phyloP scores from a whole-genome alignment of 768 basidiomycete species.

The Xerocomellus intermedius region DNA sequence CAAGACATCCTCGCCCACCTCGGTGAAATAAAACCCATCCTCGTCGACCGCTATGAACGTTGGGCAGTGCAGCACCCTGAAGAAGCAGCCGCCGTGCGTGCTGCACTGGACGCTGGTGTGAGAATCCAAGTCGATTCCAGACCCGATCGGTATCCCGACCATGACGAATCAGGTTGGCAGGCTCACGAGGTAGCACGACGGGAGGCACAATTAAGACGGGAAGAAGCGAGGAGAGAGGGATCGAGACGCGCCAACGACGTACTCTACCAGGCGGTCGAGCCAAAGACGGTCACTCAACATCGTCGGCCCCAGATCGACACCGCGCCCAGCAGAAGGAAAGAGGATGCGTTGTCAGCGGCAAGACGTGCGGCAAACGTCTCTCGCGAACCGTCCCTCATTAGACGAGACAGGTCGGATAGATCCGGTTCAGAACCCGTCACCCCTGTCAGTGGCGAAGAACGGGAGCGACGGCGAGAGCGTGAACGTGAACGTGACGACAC shows the following conservation, averaged over 20 bases:
- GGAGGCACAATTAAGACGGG: slow-evolving; percentile 33
- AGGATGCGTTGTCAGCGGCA: slow-evolving; percentile 26
- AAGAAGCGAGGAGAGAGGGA: slow-evolving; percentile 36
- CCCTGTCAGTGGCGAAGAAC: slow-evolving; percentile 27
- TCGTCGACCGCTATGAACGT: slow-evolving; percentile 62
- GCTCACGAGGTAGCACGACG: slow-evolving; percentile 33
- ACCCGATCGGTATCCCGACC: slow-evolving; percentile 23
- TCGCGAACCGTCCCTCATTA: slow-evolving; percentile 23
- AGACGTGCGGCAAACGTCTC: slow-evolving; percentile 28
- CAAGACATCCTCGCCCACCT: slow-evolving; percentile 71
- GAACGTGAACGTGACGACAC: slow-evolving; percentile 28
- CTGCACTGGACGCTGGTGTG: slow-evolving; percentile 20
- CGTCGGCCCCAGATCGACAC: slow-evolving; percentile 31
- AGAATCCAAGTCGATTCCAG: slow-evolving; percentile 26
- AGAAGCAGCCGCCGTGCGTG: slow-evolving; percentile 25
- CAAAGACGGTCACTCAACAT: slow-evolving; percentile 15
- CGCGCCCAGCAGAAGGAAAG: slow-evolving; percentile 29
- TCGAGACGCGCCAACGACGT: slow-evolving; percentile 34
- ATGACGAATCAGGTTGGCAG: slow-evolving; percentile 34
- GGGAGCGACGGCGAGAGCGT: slow-evolving; percentile 25
- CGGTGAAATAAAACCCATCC: slow-evolving; percentile 57
- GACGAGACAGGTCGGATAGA: slow-evolving; percentile 23
- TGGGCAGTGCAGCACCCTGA: slow-evolving; percentile 52
- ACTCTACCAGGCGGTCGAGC: slow-evolving; percentile 29
- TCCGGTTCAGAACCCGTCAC: slow-evolving; percentile 27